These are phyloP conservation scores for Phalaenopsis aphrodite DNA, from an alignment of 106 monocot genomes.

Conservation along the genomic window DNA sequence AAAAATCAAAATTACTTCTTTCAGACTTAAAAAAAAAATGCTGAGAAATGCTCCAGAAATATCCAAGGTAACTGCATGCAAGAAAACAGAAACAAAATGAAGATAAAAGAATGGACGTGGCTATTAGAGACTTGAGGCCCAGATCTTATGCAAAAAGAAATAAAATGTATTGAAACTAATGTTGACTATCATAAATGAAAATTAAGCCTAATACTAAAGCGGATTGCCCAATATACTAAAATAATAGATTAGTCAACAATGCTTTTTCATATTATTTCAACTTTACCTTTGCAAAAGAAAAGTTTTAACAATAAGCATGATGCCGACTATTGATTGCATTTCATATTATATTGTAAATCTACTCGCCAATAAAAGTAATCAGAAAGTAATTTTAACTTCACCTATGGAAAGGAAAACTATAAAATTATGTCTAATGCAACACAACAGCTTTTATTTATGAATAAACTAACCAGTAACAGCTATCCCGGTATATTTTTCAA, in stretches of 20 bases:
- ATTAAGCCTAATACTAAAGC: background rate
- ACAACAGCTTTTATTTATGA: background rate
- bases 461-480: background rate
- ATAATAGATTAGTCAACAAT: background rate
- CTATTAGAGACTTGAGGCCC: background rate
- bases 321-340: background rate
- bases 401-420: background rate
- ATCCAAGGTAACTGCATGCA: background rate
- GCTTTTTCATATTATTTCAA: background rate
- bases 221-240: background rate
- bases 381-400: background rate
- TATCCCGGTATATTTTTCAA: background rate
- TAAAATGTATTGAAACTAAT: background rate
- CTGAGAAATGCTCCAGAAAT: background rate
- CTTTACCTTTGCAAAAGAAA: background rate
- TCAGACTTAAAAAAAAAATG: background rate
- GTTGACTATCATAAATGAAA: background rate
- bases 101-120: background rate
- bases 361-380: background rate
- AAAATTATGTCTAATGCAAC: background rate
- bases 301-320: background rate
- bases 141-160: background rate
- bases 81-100: background rate
- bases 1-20: background rate
- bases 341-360: background rate